Evolutionary conservation across 2,329 filamentous ascomycete genomes (phyloP).

Genomic region (Gaeumannomyces tritici): DNA sequence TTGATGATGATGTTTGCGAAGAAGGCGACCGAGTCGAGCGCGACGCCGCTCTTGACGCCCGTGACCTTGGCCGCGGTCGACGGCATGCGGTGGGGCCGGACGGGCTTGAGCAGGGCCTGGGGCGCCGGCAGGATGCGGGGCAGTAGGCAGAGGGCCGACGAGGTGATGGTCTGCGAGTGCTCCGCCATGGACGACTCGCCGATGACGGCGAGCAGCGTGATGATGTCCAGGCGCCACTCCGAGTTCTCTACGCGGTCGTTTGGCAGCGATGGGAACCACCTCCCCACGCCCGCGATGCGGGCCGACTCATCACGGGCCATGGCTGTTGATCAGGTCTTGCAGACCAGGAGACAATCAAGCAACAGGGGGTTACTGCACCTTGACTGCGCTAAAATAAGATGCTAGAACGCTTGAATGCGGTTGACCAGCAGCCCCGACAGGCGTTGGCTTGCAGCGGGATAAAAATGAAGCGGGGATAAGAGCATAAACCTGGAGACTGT

Average conservation of each 20-base stretch:
- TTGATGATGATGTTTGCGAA: conserved; percentile 53
- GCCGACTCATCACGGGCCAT: background rate
- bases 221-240: conserved; percentile 50
- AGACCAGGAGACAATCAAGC: too few relatives aligned
- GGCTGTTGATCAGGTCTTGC: background rate
- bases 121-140: conserved; percentile 54
- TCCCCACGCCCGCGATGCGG: background rate
- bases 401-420: too few relatives aligned
- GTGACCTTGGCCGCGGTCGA: conserved; percentile 43
- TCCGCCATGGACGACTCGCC: conserved; percentile 50
- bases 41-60: conserved; percentile 47
- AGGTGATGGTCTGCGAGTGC: conserved; percentile 48
- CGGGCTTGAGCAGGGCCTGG: conserved; percentile 49
- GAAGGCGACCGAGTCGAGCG: conserved; percentile 46
- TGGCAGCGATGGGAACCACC: conserved; percentile 25
- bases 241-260: conserved; percentile 22
- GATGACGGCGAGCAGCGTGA: conserved; percentile 53
- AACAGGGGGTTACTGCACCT: too few relatives aligned
- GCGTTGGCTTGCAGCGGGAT: too few relatives aligned
- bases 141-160: conserved; percentile 46
- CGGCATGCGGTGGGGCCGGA: conserved; percentile 45
- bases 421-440: too few relatives aligned
- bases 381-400: too few relatives aligned
- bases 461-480: too few relatives aligned
- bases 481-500: too few relatives aligned